A percentile compares a stretch with the other conserved stretches of the same genome.
Conservation (phyloP, 768 basidiomycete species). For the Auriscalpium microsporum region DNA sequence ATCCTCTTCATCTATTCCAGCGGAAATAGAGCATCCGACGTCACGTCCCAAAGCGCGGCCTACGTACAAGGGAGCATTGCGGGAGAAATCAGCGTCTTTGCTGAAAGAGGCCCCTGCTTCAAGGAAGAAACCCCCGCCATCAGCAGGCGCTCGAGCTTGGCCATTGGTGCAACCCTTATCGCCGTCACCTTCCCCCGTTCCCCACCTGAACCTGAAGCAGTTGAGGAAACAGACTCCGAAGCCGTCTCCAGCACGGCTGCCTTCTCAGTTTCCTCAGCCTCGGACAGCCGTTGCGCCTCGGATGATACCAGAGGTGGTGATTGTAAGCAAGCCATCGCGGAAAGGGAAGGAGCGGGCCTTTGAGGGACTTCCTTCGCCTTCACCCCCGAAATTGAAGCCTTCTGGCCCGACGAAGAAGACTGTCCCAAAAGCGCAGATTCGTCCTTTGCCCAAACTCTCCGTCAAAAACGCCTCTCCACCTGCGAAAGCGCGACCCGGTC, state of each 20-base stretch:
- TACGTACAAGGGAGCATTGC: neutral
- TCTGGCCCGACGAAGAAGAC: too few relatives aligned
- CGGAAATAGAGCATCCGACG: neutral
- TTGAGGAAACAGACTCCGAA: too few relatives aligned
- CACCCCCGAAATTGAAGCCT: too few relatives aligned
- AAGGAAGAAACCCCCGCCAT: neutral
- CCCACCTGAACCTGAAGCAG: too few relatives aligned
- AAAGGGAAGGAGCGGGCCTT: neutral
- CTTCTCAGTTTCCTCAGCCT: neutral
- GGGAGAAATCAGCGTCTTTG: too few relatives aligned
- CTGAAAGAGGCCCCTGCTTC: too few relatives aligned
- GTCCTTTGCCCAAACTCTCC: too few relatives aligned
- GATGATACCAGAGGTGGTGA: conserved; percentile 1
- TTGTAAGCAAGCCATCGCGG: neutral
- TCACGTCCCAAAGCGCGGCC: neutral
- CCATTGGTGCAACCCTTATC: neutral
- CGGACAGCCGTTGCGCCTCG: neutral
- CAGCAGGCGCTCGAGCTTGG: neutral
- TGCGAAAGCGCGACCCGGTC: too few relatives aligned
- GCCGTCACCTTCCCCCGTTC: neutral
- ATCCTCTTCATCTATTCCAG: conserved; percentile 2
- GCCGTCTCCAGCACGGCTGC: too few relatives aligned
- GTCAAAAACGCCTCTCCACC: too few relatives aligned
- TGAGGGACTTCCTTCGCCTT: too few relatives aligned
- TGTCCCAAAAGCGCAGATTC: too few relatives aligned